Evolutionary conservation across 257 asterid genomes (phyloP), one percentile per base, ranked within the genome.

Genomic region (Rubia yunnanensis): DNA sequence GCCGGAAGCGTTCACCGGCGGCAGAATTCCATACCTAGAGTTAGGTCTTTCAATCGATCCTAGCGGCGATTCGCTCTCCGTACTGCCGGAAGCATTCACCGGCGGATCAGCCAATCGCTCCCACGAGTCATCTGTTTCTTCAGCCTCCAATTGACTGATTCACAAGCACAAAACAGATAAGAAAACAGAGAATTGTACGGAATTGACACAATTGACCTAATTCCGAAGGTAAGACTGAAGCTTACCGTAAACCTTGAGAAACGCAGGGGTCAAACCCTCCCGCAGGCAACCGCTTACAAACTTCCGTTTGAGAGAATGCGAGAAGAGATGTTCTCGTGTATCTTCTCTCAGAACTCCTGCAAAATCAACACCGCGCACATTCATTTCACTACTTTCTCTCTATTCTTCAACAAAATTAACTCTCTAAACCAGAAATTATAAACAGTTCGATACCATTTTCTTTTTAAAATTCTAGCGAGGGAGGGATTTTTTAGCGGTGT

Each of bases 271-370:
- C 78, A 58, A 82, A 68, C 64, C 79, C 88, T 49, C 55, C 14
- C 26, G 84, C 86, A 10, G 84, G 84, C 15, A 78, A 46, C 35
- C 52, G 49, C 67, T 71, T 71, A 53, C 86, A 78, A 32, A 66
- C 48, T 49, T 82, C 74, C 74, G 62, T 73, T 58, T 71, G 72
- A 60, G 70, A 60, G 20, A 70, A 66, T 59, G 74, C 65, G 78
- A 80, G 71, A 73, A 85, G 85, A 77, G 72, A 76, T 65, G 67
- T 71, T 74, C 76, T 28, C 3, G 68, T 55, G 22, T 66, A 61
- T 5, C 10, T 35, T 3, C 9, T 62, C 72, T 61, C 62, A 11
- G 68, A 23, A 13, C 52, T 36, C 32, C 77, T 73, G 61, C 53
- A 9, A 23, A 7, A 59, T 41, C 65, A n/a, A 22, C 26, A 50